Conservation (phyloP, 83 land plant genomes). For the Larix sibirica region DNA sequence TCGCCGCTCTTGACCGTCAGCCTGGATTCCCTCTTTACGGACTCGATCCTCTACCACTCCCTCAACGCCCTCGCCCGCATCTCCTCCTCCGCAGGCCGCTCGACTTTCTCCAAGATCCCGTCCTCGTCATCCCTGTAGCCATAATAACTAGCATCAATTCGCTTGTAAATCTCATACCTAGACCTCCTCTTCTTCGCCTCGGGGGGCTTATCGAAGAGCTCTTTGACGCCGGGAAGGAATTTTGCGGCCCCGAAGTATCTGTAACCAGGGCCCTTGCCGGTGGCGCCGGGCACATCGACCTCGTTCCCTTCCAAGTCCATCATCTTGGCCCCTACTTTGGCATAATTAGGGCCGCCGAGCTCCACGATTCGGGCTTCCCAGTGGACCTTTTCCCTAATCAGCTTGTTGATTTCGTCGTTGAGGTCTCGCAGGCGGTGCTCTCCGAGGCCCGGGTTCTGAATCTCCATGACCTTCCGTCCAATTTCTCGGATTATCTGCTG, state of each 20-base stretch:
- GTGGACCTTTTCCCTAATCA: conserved; percentile 86
- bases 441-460: too few relatives aligned
- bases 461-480: too few relatives aligned
- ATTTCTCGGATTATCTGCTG: too few relatives aligned
- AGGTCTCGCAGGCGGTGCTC: too few relatives aligned
- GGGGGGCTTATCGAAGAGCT: conserved; percentile 92
- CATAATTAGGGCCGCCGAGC: conserved; percentile 94
- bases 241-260: too few relatives aligned
- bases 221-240: conserved; percentile 39
- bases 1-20: conserved; percentile 84
- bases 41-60: conserved; percentile 40
- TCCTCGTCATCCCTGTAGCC: conserved; percentile 98
- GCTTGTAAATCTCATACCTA: conserved; percentile 87
- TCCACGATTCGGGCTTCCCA: conserved; percentile 96
- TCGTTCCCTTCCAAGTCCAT: conserved; percentile 91
- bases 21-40: conserved; percentile 74
- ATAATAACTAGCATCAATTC: conserved; percentile 95
- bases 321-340: conserved; percentile 69
- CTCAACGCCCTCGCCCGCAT: not conserved
- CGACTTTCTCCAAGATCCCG: conserved; percentile 81
- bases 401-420: too few relatives aligned
- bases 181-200: conserved; percentile 73
- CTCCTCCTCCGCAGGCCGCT: conserved; percentile 64
- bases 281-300: conserved; percentile 76
- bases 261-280: conserved; percentile 34